Evolutionary conservation across 495 filamentous ascomycete genomes (phyloP).

Genomic region (Tuber magnatum): DNA sequence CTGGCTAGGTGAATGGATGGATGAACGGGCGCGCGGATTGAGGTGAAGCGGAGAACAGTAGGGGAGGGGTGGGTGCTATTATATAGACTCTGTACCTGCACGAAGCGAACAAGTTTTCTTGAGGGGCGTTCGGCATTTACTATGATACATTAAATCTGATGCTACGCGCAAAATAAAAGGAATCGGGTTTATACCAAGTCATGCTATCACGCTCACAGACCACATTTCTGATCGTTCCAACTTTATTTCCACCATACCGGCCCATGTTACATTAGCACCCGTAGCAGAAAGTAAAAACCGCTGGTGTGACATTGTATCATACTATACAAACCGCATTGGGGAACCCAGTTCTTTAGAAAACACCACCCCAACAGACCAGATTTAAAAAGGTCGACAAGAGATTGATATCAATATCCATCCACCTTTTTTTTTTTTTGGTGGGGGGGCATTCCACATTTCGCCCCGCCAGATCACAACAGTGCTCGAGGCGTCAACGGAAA

Average conservation of each 20-base stretch:
- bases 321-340: too few relatives aligned
- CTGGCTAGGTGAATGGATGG: neutral
- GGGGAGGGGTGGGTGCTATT: neutral
- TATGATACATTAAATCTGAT: neutral
- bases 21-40: neutral
- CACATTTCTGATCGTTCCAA: neutral
- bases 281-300: neutral
- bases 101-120: neutral
- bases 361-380: neutral
- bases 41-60: neutral
- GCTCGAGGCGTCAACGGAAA: too few relatives aligned
- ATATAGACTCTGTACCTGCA: conserved; percentile 1
- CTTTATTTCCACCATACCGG: neutral
- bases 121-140: neutral
- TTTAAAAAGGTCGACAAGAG: neutral
- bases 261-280: neutral
- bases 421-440: too few relatives aligned
- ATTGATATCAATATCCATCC: too few relatives aligned
- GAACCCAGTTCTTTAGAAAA: neutral
- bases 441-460: too few relatives aligned
- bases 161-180: neutral
- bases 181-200: neutral
- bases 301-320: too few relatives aligned
- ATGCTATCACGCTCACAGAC: neutral
- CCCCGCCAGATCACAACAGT: too few relatives aligned